These are phyloP conservation scores for Ogataea nitratoaversa DNA, from an alignment of 805 yeast species.

Conservation along the genomic window DNA sequence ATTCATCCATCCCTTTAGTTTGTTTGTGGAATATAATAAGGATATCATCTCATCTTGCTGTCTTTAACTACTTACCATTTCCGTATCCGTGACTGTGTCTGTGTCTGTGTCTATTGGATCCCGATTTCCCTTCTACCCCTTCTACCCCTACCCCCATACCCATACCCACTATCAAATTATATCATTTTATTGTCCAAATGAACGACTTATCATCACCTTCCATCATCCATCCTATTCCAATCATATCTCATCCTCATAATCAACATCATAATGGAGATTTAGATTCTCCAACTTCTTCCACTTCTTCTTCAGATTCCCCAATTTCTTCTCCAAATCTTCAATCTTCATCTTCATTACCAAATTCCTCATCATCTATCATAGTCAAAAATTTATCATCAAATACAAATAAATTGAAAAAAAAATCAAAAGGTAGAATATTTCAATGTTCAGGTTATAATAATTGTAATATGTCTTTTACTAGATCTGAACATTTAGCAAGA, in stretches of 20 bases:
- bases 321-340: not conserved
- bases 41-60: too few relatives aligned
- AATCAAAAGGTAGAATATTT: slow-evolving; percentile 61
- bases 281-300: not conserved
- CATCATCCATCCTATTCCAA: too few relatives aligned
- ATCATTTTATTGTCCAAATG: too few relatives aligned
- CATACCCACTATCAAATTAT: too few relatives aligned
- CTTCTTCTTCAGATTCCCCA: not conserved
- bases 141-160: too few relatives aligned
- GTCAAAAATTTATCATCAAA: not conserved
- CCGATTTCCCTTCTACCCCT: too few relatives aligned
- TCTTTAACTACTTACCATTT: not conserved
- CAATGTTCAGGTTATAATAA: slow-evolving; percentile 84
- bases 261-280: too few relatives aligned
- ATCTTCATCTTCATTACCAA: not conserved
- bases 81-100: not conserved
- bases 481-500: slow-evolving; percentile 89
- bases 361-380: not conserved
- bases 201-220: too few relatives aligned
- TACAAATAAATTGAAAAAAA: slow-evolving; percentile 27
- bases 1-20: too few relatives aligned
- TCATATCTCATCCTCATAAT: too few relatives aligned
- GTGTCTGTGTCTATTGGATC: not conserved
- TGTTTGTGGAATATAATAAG: too few relatives aligned
- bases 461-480: slow-evolving; percentile 82